Conservation (phyloP, 768 basidiomycete genomes). For the Termitomyces heimii region DNA sequence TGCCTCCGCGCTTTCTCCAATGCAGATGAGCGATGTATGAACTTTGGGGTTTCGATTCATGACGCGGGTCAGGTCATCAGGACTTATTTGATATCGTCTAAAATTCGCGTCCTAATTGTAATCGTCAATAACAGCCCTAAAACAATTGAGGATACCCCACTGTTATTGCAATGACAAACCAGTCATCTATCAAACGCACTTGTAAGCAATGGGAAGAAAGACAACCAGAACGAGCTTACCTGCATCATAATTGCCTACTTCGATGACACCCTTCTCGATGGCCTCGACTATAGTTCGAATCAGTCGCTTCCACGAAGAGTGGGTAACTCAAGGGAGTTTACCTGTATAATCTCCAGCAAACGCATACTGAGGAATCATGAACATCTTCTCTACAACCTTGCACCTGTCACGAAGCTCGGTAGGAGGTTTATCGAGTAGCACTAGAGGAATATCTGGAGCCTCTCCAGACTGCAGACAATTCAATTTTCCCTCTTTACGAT, state of each 20-base stretch:
- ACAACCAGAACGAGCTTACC: conserved; percentile 25
- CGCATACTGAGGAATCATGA: conserved; percentile 60
- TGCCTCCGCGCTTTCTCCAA: conserved; percentile 64
- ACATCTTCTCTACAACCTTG: conserved; percentile 69
- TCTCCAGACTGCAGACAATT: conserved; percentile 50
- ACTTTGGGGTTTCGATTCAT: conserved; percentile 62
- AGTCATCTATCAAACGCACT: conserved; percentile 40
- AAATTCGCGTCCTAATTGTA: conserved; percentile 55
- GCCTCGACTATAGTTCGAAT: conserved; percentile 44
- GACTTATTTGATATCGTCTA: conserved; percentile 53
- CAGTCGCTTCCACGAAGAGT: background rate
- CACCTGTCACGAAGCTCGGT: conserved; percentile 52
- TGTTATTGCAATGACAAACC: conserved; percentile 67
- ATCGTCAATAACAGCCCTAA: background rate
- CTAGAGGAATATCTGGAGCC: conserved; percentile 47
- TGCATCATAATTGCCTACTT: conserved; percentile 57
- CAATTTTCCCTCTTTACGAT: background rate
- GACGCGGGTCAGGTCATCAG: conserved; percentile 48
- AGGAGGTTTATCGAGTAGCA: conserved; percentile 42
- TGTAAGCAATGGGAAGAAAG: background rate
- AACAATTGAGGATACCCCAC: conserved; percentile 17
- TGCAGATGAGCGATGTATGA: conserved; percentile 61
- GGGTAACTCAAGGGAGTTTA: conserved; percentile 15
- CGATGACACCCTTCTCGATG: conserved; percentile 54
- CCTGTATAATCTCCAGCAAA: conserved; percentile 66